Evolutionary conservation across 805 yeast species (phyloP), one percentile per base, ranked within the genome.

Genomic region (Barnettozyma salicaria): DNA sequence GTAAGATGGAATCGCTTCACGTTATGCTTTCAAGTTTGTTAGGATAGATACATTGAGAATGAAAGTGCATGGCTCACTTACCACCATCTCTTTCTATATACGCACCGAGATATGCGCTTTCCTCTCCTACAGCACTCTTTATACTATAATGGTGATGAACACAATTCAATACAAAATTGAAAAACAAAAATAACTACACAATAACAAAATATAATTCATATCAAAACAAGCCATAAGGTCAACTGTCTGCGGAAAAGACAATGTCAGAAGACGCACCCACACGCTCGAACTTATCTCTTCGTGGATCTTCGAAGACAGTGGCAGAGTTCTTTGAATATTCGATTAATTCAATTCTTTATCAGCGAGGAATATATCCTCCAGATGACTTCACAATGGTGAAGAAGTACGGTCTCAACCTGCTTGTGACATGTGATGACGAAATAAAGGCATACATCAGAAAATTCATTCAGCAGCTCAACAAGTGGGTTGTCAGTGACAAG

Each of bases 321-420:
- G 74, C 90, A 1, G 96, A 87, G 59, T 87, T 84, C 60, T 85
- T 89, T 50, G 79, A 85, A 49, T 85, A 77, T 55, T 74, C 90
- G 37, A 78, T 89, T 36, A 81, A 86, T 53, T 76, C 80, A 32
- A 84, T 89, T 19, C 69, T 90, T 5, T 89, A 81, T 56, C 97
- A 90, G 57, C 64, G 97, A 36, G 95, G 95, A 0, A 78, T 89
- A 14, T 89, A 89, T 50, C 95, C 96, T 0, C 70, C 84, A 4
- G 94, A 84, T 44, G 95, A 87, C 55, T 89, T 90, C 59, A 71
- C 71, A 35, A 68, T 79, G 2, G 87, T 85, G 3, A 71, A 74
- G 48, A 87, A 86, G 54, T 90, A 86, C 59, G 96, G 85, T 16
- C 59, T 89, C 38, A 81, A 79, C 39, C 61, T 89, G 60, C 64